Evolutionary conservation across 208 protist genomes (phyloP).

Genomic region (Jaenimonas drosophilae): DNA sequence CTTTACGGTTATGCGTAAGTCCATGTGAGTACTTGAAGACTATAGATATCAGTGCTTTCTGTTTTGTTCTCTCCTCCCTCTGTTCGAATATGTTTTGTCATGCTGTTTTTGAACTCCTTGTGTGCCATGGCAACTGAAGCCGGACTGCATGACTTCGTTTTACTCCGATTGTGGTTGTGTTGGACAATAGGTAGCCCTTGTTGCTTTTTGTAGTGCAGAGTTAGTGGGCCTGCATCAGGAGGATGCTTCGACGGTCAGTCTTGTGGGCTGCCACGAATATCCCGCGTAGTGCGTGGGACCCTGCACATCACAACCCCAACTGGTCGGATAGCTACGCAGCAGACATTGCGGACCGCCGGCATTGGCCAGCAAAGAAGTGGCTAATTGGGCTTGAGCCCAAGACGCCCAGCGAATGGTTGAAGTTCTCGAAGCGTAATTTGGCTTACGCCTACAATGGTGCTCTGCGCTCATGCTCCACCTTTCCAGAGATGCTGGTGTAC

Average conservation of each 20-base stretch:
- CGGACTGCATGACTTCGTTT: no score
- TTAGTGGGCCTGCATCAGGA: not conserved
- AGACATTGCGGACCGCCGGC: slow-evolving; percentile 59
- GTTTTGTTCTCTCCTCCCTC: no score
- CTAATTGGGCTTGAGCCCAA: slow-evolving; percentile 70
- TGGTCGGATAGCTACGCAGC: slow-evolving; percentile 77
- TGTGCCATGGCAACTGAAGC: no score
- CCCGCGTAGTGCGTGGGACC: slow-evolving; percentile 80
- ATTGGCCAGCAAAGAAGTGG: slow-evolving; percentile 84
- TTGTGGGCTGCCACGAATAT: slow-evolving; percentile 36
- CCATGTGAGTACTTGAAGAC: not conserved
- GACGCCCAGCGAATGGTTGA: slow-evolving; percentile 76
- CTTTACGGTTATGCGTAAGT: slow-evolving; percentile 87
- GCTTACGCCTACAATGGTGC: slow-evolving; percentile 89
- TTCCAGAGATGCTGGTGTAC: slow-evolving; percentile 79
- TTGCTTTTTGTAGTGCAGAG: no score
- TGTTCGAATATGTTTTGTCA: no score
- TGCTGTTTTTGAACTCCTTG: no score
- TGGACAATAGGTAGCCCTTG: not conserved
- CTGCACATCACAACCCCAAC: slow-evolving; percentile 72
- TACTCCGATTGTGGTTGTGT: no score
- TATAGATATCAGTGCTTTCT: no score
- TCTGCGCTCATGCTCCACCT: slow-evolving; percentile 61
- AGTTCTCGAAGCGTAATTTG: slow-evolving; percentile 72
- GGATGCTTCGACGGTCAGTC: slow-evolving; percentile 26